Base-by-base conservation (phyloP, 2,329 filamentous ascomycete genomes). In the Diplodia mutila region DNA sequence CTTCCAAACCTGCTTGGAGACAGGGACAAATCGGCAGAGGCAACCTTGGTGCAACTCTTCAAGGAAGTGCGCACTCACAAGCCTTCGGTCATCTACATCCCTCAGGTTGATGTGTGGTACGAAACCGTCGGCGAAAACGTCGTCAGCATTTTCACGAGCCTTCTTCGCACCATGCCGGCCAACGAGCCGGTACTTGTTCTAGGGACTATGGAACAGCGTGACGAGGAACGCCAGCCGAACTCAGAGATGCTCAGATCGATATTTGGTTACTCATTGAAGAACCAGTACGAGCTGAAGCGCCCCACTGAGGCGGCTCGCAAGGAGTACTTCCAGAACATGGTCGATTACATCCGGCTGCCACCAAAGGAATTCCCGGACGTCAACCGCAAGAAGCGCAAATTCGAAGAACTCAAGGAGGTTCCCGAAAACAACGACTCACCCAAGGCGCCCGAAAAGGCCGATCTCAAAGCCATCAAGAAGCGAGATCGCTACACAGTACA, bases 11-110 rank as follows among this genome's bases (percentile, higher is more conserved):
- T 99, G 67, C 85, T 97, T 68, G 92, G 91, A 67, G 95, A 99
- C 76, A 88, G 89, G 3, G 89, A 91, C 70, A 87, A 92, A 82
- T 89, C 92, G 1, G 86, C 91, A 18, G 95, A 98, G 81, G 91
- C 95, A 72, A 92, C 94, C 11, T 89, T 99, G 70, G 93, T 97
- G 14, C 90, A 94, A 71, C 85, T 97, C 8, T 98, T 99, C 75
- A 89, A 92, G 0, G 95, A 98, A 80, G 92, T 97, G 46, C 92
- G 94, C 78, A 89, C 94, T 46, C 93, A 97, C 77, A 97, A 97
- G 78, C 95, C 95, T 0, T 96, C 93, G 76, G 92, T 98, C 46
- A 95, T 99, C 63, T 98, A 94, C 79, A 91, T 99, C 52, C 94
- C 95, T 2, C 90, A 93, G 72, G 87, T 98, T 59, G 91, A 97